A percentile compares a stretch with the other conserved stretches of the same genome.
phyloP scores from a whole-genome alignment of 768 basidiomycete genomes.

The Clitopilus passeckerianus region DNA sequence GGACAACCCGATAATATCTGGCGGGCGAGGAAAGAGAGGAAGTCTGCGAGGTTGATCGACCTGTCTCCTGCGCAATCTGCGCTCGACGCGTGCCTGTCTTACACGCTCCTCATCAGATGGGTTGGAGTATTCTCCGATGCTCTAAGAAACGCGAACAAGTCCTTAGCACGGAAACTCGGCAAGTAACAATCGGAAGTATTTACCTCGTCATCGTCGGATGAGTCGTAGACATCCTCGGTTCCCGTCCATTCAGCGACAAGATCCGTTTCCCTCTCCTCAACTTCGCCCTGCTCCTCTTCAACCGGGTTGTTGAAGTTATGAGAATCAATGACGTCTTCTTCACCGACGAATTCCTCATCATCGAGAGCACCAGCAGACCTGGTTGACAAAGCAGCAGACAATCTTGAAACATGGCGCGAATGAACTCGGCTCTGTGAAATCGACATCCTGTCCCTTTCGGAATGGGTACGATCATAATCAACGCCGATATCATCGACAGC shows the following conservation, averaged over 20 bases:
- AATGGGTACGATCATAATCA: conserved; percentile 17
- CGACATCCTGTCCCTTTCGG: conserved; percentile 17
- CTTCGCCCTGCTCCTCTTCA: conserved; percentile 14
- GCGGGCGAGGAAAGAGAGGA: conserved; percentile 79
- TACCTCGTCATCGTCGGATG: conserved; percentile 66
- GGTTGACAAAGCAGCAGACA: conserved; percentile 66
- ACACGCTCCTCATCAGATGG: conserved; percentile 88
- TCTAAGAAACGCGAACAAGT: conserved; percentile 33
- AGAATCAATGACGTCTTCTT: conserved; percentile 11
- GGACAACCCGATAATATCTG: conserved; percentile 23
- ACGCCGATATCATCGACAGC: conserved; percentile 6
- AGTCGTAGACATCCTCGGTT: conserved; percentile 65
- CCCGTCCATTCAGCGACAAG: conserved; percentile 76
- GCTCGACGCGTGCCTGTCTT: conserved; percentile 59
- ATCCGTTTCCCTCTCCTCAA: conserved; percentile 25
- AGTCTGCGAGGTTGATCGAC: conserved; percentile 65
- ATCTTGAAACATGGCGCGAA: conserved; percentile 63
- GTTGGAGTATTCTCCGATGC: conserved; percentile 87
- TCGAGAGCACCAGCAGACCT: conserved; percentile 54
- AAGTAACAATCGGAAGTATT: conserved; percentile 14
- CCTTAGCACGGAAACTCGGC: conserved; percentile 7
- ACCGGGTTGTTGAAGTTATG: background rate
- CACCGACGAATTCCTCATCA: conserved; percentile 25
- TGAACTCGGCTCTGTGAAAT: conserved; percentile 49
- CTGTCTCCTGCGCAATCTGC: conserved; percentile 52